Evolutionary conservation across 75 land plant species (phyloP), one percentile per base, ranked within the genome.

Genomic region (Chamaecyparis obtusa): DNA sequence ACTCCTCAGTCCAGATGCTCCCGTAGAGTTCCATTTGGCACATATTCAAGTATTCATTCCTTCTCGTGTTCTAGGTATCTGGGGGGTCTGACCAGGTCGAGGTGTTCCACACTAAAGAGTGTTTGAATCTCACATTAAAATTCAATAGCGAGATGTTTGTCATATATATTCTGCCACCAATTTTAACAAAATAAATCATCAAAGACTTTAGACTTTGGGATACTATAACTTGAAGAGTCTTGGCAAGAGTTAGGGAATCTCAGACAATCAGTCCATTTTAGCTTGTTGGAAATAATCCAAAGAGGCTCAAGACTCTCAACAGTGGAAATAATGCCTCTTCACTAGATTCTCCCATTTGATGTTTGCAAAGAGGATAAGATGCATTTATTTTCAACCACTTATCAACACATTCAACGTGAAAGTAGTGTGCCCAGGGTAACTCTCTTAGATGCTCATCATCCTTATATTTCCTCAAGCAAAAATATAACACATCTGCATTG

Each of bases 321-420:
- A n/a, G n/a, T n/a, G n/a, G n/a, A n/a, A n/a, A n/a, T n/a, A n/a
- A 56, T 41, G 83, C 33, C 9, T 51, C 39, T 44, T 75, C 89
- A 48, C 19, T 69, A 36, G 84, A 84, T 56, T 90, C 95, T 24
- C 92, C 93, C 33, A 96, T 90, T 87, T 96, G 97, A 44, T 86
- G 74, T 86, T 96, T 96, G 92, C 98, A 96, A 21, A 96, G 96
- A 2, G 98, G 98, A 64, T 97, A 96, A 44, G 89, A 85, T n/a
- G 97, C 95, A 85, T 96, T 96, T 44, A 96, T 96, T 91, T 95
- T 94, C 71, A 96, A 91, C 97, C 97, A 96, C 64, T 95, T 95
- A 76, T 96, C 97, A 44, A 96, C 97, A 74, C 97, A 96, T 41
- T 93, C 96, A 76, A 88, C 88, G 84, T 96, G 97, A 83, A 96